Base-by-base conservation (phyloP, 139 green algal genomes). In the Auxenochlorella pyrenoidosa region DNA sequence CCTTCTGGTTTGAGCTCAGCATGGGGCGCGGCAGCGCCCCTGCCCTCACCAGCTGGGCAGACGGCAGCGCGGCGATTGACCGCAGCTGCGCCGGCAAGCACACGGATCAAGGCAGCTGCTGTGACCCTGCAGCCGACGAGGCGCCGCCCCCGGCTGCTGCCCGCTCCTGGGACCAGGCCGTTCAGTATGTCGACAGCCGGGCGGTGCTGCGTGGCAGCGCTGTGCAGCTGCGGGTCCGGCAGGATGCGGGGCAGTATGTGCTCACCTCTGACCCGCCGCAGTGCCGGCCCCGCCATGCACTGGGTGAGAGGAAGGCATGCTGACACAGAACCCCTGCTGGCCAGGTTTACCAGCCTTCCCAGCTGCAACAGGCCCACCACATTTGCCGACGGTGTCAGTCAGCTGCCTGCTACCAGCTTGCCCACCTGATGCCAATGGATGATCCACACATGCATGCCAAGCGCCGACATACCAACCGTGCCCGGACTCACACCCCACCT, bases 1-100 rank as follows among this genome's bases (percentile, higher is more conserved):
- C 90, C 32, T 96, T 96, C 75, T 97, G 94, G 94, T 97, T 96
- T 85, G 90, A 96, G 43, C 87, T 95, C 30, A 72, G 94, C 51
- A 40, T 40, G 79, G 60, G 19, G 77, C 68, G 12, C 44, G 3
- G 34, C 34, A 21, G 30, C 66, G 5, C 30, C 21, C 32, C 66
- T 21, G 66, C 66, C 2, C 21, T 88, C 58, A 84, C 68, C 73
- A 88, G 58, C 59, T 84, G 73, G 73, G 73, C 28, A 2, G 72
- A 15, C 30, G 84, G 32, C 28, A 30, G 38, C 59, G 58, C 26
- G 59, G 75, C 60, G 59, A n/a, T 18, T 13, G 43, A 40, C 15
- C 28, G 40, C 75, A 15, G 43, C 43, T 12, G 10, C 13, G 30
- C 1, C 38, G 16, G 40, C 40, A 34, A 18, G 1, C 22, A 41